Evolutionary conservation across 1,139 yeast genomes (phyloP).

Genomic region (Candida frijolesensis): DNA sequence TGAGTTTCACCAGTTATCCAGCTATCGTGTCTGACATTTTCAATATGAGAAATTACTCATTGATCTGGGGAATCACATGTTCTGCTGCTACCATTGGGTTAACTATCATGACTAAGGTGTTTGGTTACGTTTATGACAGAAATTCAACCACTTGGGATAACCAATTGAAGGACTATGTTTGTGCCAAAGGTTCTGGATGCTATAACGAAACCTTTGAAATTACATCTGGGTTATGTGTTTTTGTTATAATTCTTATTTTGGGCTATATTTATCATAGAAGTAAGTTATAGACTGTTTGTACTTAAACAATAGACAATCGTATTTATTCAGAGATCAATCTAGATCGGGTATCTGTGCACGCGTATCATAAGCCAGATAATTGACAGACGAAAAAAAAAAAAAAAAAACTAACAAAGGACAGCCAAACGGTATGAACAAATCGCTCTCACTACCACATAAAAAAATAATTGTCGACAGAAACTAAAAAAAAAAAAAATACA

Average conservation of each 20-base stretch:
- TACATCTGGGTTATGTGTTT: constrained; percentile 31
- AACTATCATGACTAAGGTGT: constrained; percentile 40
- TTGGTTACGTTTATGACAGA: constrained; percentile 42
- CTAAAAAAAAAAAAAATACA: too few species aligned
- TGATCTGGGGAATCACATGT: constrained; percentile 78
- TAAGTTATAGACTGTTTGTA: constrained; percentile 2
- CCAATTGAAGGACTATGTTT: constrained; percentile 25
- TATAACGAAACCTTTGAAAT: constrained; percentile 40
- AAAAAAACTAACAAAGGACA: too few species aligned
- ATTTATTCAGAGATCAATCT: neutral
- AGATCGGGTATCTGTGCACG: too few species aligned
- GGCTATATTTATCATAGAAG: constrained; percentile 23
- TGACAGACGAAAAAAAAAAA: too few species aligned
- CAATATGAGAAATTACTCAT: constrained; percentile 71
- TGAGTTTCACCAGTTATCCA: constrained; percentile 79
- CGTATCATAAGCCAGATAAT: too few species aligned
- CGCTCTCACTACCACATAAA: too few species aligned
- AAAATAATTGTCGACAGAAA: too few species aligned
- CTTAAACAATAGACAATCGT: neutral
- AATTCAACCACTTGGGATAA: constrained; percentile 31
- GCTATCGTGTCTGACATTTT: constrained; percentile 77
- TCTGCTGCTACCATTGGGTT: constrained; percentile 52
- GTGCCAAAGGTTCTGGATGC: constrained; percentile 42
- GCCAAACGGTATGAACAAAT: too few species aligned
- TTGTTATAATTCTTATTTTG: constrained; percentile 25